Evolutionary conservation across 345 rosid species (phyloP).

Genomic region (Brassica rapa): DNA sequence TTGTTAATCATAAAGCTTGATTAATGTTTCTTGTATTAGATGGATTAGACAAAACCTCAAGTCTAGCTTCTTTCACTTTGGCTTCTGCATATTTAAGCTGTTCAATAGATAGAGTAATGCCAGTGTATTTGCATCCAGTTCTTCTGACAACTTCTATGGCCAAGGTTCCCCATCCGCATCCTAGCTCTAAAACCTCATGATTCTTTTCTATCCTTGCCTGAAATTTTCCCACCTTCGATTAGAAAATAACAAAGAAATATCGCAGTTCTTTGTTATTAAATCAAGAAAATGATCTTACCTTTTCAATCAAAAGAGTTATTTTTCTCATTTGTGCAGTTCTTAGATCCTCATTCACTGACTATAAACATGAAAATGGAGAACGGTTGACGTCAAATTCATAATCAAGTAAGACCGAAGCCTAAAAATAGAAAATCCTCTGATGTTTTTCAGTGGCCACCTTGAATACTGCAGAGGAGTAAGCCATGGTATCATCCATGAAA

Average conservation of each 20-base stretch:
- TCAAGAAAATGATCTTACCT: constrained; percentile 45
- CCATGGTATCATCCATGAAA: constrained; percentile 83
- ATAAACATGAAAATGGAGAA: background rate
- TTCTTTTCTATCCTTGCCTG: constrained; percentile 61
- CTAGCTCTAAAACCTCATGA: constrained; percentile 74
- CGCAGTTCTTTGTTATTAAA: background rate
- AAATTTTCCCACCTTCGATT: background rate
- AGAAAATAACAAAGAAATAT: background rate
- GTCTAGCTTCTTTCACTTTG: constrained; percentile 79
- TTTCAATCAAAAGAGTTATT: constrained; percentile 60
- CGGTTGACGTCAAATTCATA: background rate
- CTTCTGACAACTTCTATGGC: constrained; percentile 76
- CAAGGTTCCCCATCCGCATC: constrained; percentile 89
- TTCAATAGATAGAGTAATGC: constrained; percentile 74
- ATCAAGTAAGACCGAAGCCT: background rate
- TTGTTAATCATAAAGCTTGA: background rate
- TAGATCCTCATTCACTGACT: constrained; percentile 62
- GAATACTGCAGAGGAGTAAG: constrained; percentile 75
- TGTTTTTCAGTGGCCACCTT: constrained; percentile 47
- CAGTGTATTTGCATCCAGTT: constrained; percentile 86
- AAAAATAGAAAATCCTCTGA: background rate
- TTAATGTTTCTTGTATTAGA: background rate
- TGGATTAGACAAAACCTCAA: constrained; percentile 48
- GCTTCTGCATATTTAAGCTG: constrained; percentile 64
- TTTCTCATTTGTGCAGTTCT: constrained; percentile 74